phyloP scores from a whole-genome alignment of 1,284 basidiomycete genomes.

The Rhodotorula sp. region DNA sequence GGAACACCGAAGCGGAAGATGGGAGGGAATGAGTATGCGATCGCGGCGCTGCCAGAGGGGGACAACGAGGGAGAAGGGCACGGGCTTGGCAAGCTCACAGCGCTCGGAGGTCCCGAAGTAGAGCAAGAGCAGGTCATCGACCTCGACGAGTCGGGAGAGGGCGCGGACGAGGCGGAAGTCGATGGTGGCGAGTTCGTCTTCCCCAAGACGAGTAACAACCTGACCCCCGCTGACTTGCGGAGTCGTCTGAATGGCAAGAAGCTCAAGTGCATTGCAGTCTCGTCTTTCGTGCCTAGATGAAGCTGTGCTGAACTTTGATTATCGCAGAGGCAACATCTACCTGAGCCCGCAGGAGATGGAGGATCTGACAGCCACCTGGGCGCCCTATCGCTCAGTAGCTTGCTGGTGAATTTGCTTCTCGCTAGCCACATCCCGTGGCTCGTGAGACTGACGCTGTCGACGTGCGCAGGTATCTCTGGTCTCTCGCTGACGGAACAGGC shows the following conservation, averaged over 20 bases:
- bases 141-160: slow-evolving; percentile 32
- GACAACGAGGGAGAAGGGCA: slow-evolving; percentile 8
- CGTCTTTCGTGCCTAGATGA: neutral
- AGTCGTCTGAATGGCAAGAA: slow-evolving; percentile 72
- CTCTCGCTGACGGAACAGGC: slow-evolving; percentile 7
- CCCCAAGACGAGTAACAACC: slow-evolving; percentile 60
- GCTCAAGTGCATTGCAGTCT: slow-evolving; percentile 61
- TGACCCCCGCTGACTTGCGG: slow-evolving; percentile 64
- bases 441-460: neutral
- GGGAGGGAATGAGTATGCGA: slow-evolving; percentile 43
- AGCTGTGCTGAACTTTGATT: neutral
- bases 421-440: too few relatives aligned
- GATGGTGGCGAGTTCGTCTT: slow-evolving; percentile 44
- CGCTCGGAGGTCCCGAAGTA: slow-evolving; percentile 11
- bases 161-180: slow-evolving; percentile 48
- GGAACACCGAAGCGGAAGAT: slow-evolving; percentile 25
- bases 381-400: slow-evolving; percentile 58
- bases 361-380: slow-evolving; percentile 70
- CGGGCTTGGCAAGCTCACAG: slow-evolving; percentile 26
- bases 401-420: slow-evolving; percentile 26
- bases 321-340: slow-evolving; percentile 62
- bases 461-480: slow-evolving; percentile 13
- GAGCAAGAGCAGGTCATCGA: slow-evolving; percentile 20
- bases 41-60: neutral
- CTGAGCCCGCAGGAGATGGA: slow-evolving; percentile 81